These are phyloP conservation scores for Paspalum notatum DNA, from an alignment of 176 grass and related monocot genomes.

Conservation along the genomic window DNA sequence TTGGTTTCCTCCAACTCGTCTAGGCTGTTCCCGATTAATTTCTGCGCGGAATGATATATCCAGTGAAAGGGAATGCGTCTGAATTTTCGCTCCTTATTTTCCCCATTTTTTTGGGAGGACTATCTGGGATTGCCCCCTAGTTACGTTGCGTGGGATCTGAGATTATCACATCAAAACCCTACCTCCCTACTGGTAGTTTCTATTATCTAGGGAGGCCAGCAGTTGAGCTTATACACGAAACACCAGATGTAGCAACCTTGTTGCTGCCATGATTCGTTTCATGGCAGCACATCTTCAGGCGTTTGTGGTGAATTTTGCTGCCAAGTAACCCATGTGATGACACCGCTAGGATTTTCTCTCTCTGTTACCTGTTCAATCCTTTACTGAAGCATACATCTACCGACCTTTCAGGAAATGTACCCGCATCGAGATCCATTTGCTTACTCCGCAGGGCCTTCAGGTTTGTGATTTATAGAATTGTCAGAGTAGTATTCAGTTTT, in stretches of 20 bases:
- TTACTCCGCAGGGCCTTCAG: constrained; percentile 95
- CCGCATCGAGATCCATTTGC: constrained; percentile 95
- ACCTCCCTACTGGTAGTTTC: not conserved
- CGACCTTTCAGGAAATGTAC: constrained; percentile 83
- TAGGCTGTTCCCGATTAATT: not conserved
- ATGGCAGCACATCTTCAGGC: not conserved
- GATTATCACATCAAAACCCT: constrained; percentile 5
- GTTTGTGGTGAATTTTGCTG: not conserved
- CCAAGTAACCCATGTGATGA: not conserved
- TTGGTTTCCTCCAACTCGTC: not conserved
- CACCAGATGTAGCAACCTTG: not conserved
- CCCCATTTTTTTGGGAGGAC: not conserved
- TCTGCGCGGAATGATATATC: not conserved
- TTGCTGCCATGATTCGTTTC: not conserved
- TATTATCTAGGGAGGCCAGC: not conserved
- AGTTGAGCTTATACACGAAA: not conserved
- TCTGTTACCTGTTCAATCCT: not conserved
- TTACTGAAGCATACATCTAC: not conserved
- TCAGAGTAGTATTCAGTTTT: not conserved
- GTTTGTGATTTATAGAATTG: constrained; percentile 31
- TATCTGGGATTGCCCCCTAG: not conserved
- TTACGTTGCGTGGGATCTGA: not conserved
- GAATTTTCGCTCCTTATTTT: not conserved
- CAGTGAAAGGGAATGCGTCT: not conserved
- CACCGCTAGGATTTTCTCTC: not conserved